A percentile compares a stretch with the other conserved stretches of the same genome.
Evolutionary conservation across 2,329 filamentous ascomycete species (phyloP).

Genomic region (Trichoderma atroviride): DNA sequence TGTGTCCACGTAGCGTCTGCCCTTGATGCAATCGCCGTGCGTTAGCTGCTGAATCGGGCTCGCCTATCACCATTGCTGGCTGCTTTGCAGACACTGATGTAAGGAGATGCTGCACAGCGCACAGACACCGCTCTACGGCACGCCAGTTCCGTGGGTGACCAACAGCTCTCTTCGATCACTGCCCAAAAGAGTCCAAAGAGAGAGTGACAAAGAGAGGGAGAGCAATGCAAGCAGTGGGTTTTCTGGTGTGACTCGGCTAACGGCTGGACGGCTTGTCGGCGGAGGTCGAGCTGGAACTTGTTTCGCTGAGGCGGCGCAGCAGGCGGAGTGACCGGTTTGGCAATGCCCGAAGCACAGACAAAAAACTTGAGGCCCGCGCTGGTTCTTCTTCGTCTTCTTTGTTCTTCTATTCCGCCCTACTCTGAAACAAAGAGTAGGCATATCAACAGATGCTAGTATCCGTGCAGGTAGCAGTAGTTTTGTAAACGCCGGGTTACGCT

Average conservation of each 20-base stretch:
- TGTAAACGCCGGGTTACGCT: background rate
- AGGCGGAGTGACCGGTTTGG: background rate
- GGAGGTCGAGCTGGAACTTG: background rate
- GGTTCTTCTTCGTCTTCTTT: background rate
- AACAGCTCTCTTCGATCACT: background rate
- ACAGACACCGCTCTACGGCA: slow-evolving; percentile 15
- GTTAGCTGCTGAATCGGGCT: background rate
- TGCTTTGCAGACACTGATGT: background rate
- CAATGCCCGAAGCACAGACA: background rate
- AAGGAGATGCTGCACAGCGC: slow-evolving; percentile 15
- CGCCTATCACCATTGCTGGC: slow-evolving; percentile 4
- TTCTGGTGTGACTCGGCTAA: background rate
- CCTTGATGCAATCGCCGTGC: slow-evolving; percentile 2
- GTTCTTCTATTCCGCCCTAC: background rate
- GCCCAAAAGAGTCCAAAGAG: background rate
- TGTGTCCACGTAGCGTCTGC: background rate
- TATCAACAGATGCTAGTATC: no score
- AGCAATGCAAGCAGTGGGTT: background rate
- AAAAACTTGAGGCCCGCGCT: background rate
- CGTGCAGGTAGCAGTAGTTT: no score
- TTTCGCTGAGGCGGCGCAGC: slow-evolving; percentile 18
- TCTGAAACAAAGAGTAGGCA: background rate
- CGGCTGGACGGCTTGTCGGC: background rate
- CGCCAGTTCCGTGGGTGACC: slow-evolving; percentile 6
- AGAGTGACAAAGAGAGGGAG: background rate